Evolutionary conservation across 257 asterid genomes (phyloP).

Genomic region (Dorcoceras hygrometricum): DNA sequence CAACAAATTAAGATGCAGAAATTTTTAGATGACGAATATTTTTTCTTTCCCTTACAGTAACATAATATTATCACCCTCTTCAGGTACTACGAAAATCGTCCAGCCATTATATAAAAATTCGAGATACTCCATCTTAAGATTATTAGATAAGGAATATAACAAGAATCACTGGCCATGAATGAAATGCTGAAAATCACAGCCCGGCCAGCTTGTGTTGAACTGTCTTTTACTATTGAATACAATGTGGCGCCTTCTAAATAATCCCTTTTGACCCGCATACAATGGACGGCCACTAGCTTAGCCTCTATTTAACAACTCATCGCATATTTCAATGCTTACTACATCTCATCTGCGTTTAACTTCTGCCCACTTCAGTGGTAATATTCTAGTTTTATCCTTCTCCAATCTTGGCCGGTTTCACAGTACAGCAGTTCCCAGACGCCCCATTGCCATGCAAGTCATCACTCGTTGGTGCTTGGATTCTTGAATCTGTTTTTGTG

Average conservation of each 20-base stretch:
- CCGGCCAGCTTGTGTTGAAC: conserved; percentile 38
- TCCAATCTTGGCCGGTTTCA: too few relatives aligned
- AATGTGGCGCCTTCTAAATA: neutral
- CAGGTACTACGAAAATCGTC: too few relatives aligned
- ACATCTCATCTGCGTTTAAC: neutral
- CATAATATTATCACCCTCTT: too few relatives aligned
- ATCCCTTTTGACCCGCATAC: conserved; percentile 27
- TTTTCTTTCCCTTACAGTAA: too few relatives aligned
- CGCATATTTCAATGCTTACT: neutral
- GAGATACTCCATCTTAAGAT: too few relatives aligned
- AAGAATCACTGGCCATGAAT: neutral
- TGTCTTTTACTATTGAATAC: conserved; percentile 20
- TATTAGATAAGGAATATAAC: neutral
- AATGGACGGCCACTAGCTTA: neutral
- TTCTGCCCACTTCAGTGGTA: neutral
- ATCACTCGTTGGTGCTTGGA: conserved; percentile 10
- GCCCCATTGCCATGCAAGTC: neutral
- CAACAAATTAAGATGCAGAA: too few relatives aligned
- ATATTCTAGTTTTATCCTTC: too few relatives aligned
- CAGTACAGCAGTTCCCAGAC: neutral
- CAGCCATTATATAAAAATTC: too few relatives aligned
- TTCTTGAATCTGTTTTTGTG: neutral
- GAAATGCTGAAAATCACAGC: neutral
- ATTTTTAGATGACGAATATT: too few relatives aligned
- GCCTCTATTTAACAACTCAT: conserved; percentile 33